Evolutionary conservation across 805 yeast genomes (phyloP), one percentile per base, ranked within the genome.

Genomic region (Saturnispora hagleri): DNA sequence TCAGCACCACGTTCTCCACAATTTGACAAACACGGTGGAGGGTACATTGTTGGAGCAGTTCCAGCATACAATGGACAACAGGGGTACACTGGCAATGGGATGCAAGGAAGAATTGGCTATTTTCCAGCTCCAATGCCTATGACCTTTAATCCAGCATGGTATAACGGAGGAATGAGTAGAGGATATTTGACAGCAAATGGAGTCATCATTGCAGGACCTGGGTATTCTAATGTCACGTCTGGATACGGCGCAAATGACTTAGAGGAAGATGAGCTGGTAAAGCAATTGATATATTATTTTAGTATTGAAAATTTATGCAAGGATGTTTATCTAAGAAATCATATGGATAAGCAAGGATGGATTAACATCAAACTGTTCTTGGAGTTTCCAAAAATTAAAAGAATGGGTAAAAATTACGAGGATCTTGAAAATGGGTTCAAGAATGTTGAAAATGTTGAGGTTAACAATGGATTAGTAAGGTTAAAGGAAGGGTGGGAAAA

Each of bases 241-340:
- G 42, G 42, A 10, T 38, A 38, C 4, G 42, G 42, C 7, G 62
- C 60, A n/a, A 53, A 55, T 13, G 44, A 33, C 15, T 31, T 15
- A 4, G 28, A 36, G 10, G 41, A 35, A 20, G 22, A 26, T 12
- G 41, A 33, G 24, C 27, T 66, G 13, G 54, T 51, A 0, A 67
- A 62, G 68, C 97, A 90, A 71, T 70, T 90, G 48, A 88, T 84
- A 63, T 91, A 90, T 72, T 91, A 91, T 68, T 86, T 91, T 68
- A 84, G 95, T 28, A 74, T 82, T 51, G 96, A 88, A 59, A 91
- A 91, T 69, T 74, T 91, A 65, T 73, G 83, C 63, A 86, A 87
- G 66, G 99, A 91, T 70, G 68, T 81, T 47, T 91, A 71, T 67
- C 73, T 91, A 67, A 79, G 96, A 66, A 76, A 78, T 53, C 85